Base-by-base conservation (phyloP, 1,284 basidiomycete genomes). In the Cryptococcus floricola region DNA sequence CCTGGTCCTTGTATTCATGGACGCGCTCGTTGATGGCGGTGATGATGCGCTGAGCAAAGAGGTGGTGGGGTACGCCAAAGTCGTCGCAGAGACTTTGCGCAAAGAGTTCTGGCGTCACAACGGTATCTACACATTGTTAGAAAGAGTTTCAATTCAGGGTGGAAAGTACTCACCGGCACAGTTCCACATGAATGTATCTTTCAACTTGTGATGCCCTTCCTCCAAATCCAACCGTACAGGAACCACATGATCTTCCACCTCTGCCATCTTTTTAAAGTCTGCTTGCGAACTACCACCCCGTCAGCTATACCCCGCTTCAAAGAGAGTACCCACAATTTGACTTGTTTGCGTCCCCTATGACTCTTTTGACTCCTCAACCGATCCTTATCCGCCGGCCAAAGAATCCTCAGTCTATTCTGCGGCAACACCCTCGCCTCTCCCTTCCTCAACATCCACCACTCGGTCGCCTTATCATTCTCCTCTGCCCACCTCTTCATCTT, bases 171-270 rank as follows among this genome's bases (percentile, higher is more conserved):
- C 58, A 92, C 91, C 91, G 65, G 89, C 87, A 52, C 94, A 79
- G 70, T 98, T 97, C 95, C 95, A 99, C 38, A 95, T 85, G 75
- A 98, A 97, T 0, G 95, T 94, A 73, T 99, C 95, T 39, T 92
- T 85, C 81, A 98, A 85, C 76, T 88, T 90, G 72, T 89, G 87
- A 70, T 91, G 88, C 50, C 83, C 83, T 53, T 95, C 87, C 66
- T 98, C 96, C 67, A 98, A 86, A 75, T 98, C 96, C 50, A 99
- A 80, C 19, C 95, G 85, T 51, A 98, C 89, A 3, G 95, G 95
- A 6, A 98, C 88, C 39, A 98, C 84, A 66, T 74, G 69, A 50
- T 78, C 73, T 41, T 71, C 66, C 3, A 76, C 73, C 6, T 71
- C 65, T 27, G 77, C 73, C 62, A 76, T 74, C 4, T 75, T 58